Evolutionary conservation across 78 protist species (phyloP).

Genomic region (Dictyostelium discoideum): DNA sequence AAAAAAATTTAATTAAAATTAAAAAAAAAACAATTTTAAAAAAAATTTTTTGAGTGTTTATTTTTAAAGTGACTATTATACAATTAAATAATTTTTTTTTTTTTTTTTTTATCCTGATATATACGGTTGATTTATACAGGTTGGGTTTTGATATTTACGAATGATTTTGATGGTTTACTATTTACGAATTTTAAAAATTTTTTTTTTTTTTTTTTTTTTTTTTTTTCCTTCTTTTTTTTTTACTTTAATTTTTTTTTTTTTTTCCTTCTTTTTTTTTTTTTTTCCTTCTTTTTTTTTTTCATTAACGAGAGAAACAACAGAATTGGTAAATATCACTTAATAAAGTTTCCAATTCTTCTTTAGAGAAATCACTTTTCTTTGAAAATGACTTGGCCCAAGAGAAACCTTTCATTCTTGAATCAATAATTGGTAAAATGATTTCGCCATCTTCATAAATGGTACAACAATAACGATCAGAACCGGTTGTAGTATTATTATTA

Average conservation of each 20-base stretch:
- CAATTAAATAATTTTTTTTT: too few relatives aligned
- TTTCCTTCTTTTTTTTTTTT: too few relatives aligned
- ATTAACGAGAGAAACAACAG: slow-evolving; percentile 8
- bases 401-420: slow-evolving; percentile 49
- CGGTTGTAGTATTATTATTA: not conserved
- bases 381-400: slow-evolving; percentile 63
- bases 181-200: not conserved
- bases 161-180: not conserved
- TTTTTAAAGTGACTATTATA: too few relatives aligned
- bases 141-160: too few relatives aligned
- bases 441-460: slow-evolving; percentile 65
- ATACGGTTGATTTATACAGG: too few relatives aligned
- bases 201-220: too few relatives aligned
- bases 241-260: too few relatives aligned
- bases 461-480: slow-evolving; percentile 64
- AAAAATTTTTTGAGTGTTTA: too few relatives aligned
- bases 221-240: too few relatives aligned
- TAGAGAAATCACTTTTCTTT: slow-evolving; percentile 49
- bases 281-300: not conserved
- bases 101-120: too few relatives aligned
- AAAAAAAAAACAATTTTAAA: too few relatives aligned
- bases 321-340: slow-evolving; percentile 40
- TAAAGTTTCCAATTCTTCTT: slow-evolving; percentile 59
- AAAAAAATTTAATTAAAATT: too few relatives aligned
- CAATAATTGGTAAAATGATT: slow-evolving; percentile 23